Evolutionary conservation across 306 rosid genomes (phyloP).

Genomic region (Carpinus fangiana): DNA sequence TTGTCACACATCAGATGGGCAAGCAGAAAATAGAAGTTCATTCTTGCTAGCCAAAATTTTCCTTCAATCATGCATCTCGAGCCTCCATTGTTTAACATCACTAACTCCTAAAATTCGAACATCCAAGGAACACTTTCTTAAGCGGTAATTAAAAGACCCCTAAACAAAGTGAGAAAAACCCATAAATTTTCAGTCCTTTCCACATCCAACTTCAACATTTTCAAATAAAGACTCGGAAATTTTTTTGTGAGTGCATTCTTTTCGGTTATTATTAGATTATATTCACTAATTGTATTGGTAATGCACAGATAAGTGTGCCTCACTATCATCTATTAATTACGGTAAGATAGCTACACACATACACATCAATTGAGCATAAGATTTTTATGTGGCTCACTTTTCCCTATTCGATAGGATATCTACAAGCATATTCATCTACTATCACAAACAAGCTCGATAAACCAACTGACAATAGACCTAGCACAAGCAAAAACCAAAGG

Average conservation of each 20-base stretch:
- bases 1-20: background rate
- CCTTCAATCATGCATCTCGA: background rate
- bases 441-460: background rate
- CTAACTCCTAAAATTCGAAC: background rate
- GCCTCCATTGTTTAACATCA: background rate
- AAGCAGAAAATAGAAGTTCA: background rate
- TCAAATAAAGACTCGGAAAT: background rate
- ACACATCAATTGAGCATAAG: background rate
- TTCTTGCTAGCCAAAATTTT: background rate
- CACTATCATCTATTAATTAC: background rate
- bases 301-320: background rate
- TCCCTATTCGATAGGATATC: background rate
- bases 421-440: background rate
- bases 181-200: background rate
- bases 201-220: background rate
- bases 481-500: slow-evolving; percentile 9
- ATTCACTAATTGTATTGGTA: background rate
- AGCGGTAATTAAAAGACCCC: background rate
- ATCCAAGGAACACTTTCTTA: background rate
- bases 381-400: background rate
- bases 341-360: background rate
- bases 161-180: background rate
- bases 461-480: background rate
- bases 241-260: background rate
- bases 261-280: background rate